Base-by-base conservation (phyloP, 2,329 filamentous ascomycete genomes). In the Penicillium paneum region DNA sequence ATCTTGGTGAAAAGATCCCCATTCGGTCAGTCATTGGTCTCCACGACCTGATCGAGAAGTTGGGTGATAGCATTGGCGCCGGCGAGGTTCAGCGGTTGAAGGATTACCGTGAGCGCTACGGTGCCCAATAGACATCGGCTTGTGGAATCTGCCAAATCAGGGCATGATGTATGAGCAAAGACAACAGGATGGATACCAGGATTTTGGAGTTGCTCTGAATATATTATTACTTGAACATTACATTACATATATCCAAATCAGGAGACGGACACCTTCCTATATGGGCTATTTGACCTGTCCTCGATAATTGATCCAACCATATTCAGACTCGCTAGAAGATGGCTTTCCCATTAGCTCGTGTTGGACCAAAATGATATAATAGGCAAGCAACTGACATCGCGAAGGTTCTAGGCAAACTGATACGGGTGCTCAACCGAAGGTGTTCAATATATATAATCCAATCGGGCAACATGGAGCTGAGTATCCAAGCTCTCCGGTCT, bases 11-110 rank as follows among this genome's bases (percentile, higher is more conserved):
- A 15, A 67, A 68, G 49, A 87, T 97, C 56, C 91, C 91, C 1
- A 90, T 96, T 56, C 79, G 92, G 62, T 82, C 90, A 17, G 94
- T 97, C 62, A 55, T 71, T 44, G 64, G 67, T 40, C 80, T 97
- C 61, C 84, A 91, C 67, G 91, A 97, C 73, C 85, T 97, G 64
- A 86, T 92, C 63, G 81, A 81, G 51, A 87, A 86, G 11, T 78
- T 89, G 71, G 83, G 82, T 67, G 79, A 79, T 40, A 78, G 84
- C 62, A 85, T 83, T 39, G 81, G 83, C 1, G 81, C 82, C 44
- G 79, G 83, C 32, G 83, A 90, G 60, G 79, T 89, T 60, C 78
- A 79, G 75, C 80, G 79, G 56, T 86, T 90, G 71, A 84, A 90
- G 75, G 88, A 85, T 70, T 95, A 95, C 74, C 84, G 88, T 42